Evolutionary conservation across 371 early-diverging fungal species (phyloP), one percentile per base, ranked within the genome.

Genomic region (Blastocladiella emersonii): DNA sequence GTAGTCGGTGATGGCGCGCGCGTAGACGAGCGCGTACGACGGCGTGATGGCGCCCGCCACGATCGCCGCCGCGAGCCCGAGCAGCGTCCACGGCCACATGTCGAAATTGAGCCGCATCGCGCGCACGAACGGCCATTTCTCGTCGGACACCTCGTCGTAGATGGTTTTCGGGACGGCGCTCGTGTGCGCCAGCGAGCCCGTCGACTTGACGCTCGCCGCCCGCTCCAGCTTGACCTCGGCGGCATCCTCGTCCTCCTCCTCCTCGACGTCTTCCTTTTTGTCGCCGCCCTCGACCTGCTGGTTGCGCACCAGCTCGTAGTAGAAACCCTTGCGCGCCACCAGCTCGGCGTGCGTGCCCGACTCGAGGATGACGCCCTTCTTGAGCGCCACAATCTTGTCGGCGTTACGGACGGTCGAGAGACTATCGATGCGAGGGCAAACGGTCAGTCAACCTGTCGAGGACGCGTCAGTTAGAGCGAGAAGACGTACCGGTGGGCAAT

Each of bases 321-420:
- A 62, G 36, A 61, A 62, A 15, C 62, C 62, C 15, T 62, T n/a
- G 10, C 1, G 19, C 34, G 25, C 71, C 59, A 85, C 65, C 30
- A 87, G 68, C 21, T 81, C 76, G 35, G 79, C 76, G 70, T 91
- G 91, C 0, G 74, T 81, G 49, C 91, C 91, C 44, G 70, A 71
- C 70, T 91, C 91, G 25, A 86, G 65, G 19, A 91, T 72, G 12
- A 75, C 71, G 53, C 91, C 91, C 64, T 83, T 71, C 56, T 79
- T 72, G 79, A 89, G 83, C 17, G 89, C 90, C 45, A 85, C 83
- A 68, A 97, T 95, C 45, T 82, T 68, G 67, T 95, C 89, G 3
- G 92, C 88, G 65, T 91, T 83, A 64, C 71, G 71, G 60, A 77
- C 70, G 8, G 79, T 79, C 25, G 41, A 41, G 17, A 59, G 35